Conservation (phyloP, 306 rosid species). For the Trifolium repens region DNA sequence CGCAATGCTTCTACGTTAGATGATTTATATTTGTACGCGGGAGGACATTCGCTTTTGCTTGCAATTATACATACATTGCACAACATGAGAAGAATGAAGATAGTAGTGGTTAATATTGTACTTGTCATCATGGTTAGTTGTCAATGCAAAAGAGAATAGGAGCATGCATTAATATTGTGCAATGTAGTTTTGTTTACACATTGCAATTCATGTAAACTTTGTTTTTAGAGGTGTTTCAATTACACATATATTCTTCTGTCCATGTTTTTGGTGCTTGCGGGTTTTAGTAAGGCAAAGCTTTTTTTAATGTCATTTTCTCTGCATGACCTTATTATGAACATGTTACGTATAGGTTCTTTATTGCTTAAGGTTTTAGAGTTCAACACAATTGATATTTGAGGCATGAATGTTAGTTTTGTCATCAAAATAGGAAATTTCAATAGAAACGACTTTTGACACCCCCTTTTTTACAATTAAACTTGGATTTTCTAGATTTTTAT, state of each 20-base stretch:
- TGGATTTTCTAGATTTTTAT: no score
- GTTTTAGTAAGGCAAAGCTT: conserved; percentile 46
- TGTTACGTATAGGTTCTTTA: conserved; percentile 24
- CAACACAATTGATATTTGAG: not conserved
- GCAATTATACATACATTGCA: conserved; percentile 47
- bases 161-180: not conserved
- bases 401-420: conserved; percentile 5
- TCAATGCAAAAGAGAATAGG: conserved; percentile 28
- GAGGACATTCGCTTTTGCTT: conserved; percentile 44
- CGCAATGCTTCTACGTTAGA: conserved; percentile 34
- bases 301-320: conserved; percentile 36
- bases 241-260: conserved; percentile 27
- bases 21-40: conserved; percentile 2
- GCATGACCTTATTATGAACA: conserved; percentile 25
- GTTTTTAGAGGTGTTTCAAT: conserved; percentile 29
- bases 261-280: conserved; percentile 53
- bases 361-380: conserved; percentile 18
- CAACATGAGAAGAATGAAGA: conserved; percentile 49
- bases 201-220: not conserved
- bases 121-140: conserved; percentile 50
- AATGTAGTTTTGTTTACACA: conserved; percentile 24
- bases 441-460: not conserved
- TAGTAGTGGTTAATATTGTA: conserved; percentile 28
- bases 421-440: not conserved
- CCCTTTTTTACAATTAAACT: not conserved